A percentile compares a stretch with the other conserved stretches of the same genome.
Conservation (phyloP, 2,329 filamentous ascomycete genomes). For the Aspergillus unguis region DNA sequence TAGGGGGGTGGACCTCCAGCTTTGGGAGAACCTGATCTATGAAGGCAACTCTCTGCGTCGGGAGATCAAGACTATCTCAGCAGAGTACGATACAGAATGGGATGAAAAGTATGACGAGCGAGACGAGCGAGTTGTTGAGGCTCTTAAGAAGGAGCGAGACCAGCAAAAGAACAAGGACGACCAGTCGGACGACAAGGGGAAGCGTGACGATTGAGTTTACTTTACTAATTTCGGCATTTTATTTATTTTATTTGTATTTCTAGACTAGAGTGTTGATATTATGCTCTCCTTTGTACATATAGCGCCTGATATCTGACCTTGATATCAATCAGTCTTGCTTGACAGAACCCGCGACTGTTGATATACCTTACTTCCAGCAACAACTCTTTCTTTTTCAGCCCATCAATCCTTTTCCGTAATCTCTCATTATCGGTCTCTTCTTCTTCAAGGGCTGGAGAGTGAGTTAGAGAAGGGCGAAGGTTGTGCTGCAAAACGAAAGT, state of each 20-base stretch:
- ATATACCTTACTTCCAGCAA: too few species aligned
- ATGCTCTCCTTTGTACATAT: not conserved
- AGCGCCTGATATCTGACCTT: not conserved
- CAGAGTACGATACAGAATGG: constrained; percentile 90
- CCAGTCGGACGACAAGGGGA: constrained; percentile 27
- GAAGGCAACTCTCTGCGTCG: constrained; percentile 73
- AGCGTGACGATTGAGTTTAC: constrained; percentile 26
- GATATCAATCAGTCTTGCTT: too few species aligned
- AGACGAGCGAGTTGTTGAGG: constrained; percentile 56
- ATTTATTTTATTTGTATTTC: constrained; percentile 3
- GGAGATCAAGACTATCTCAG: constrained; percentile 76
- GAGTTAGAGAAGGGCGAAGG: too few species aligned
- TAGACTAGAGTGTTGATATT: not conserved
- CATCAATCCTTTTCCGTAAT: too few species aligned
- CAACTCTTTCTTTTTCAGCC: too few species aligned
- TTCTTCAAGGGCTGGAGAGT: too few species aligned
- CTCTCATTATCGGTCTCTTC: too few species aligned
- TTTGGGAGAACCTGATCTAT: constrained; percentile 75
- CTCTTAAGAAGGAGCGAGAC: constrained; percentile 49
- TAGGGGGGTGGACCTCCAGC: constrained; percentile 69
- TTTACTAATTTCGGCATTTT: not conserved
- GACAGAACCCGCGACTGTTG: too few species aligned
- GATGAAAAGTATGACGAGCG: constrained; percentile 72
- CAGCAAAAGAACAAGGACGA: constrained; percentile 31
- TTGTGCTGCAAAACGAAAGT: too few species aligned